Evolutionary conservation across 192 early-diverging fungal genomes (phyloP).

Genomic region (Mycoemilia scoparia): DNA sequence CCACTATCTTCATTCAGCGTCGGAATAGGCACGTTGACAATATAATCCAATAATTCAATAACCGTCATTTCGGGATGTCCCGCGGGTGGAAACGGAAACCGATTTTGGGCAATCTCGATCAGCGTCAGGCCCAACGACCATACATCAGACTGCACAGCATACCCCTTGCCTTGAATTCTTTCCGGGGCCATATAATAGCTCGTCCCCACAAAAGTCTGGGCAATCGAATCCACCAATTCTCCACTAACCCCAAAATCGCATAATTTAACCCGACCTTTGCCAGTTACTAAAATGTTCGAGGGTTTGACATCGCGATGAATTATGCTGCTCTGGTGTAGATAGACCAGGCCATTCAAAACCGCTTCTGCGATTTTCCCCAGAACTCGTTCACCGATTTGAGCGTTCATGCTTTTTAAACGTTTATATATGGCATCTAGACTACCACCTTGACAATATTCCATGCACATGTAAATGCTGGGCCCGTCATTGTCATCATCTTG

Average conservation of each 20-base stretch:
- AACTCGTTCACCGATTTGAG: conserved; percentile 72
- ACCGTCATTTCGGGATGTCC: conserved; percentile 56
- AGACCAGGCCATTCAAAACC: conserved; percentile 80
- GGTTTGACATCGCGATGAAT: conserved; percentile 98
- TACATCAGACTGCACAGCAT: conserved; percentile 85
- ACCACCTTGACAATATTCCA: conserved; percentile 93
- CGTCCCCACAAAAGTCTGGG: conserved; percentile 92
- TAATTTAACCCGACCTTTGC: conserved; percentile 79
- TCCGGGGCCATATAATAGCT: conserved; percentile 97
- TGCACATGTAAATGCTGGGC: conserved; percentile 72
- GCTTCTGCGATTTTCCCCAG: conserved; percentile 76
- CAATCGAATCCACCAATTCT: conserved; percentile 71
- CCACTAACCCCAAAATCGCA: conserved; percentile 96
- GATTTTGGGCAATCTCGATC: conserved; percentile 82
- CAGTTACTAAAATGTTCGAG: conserved; percentile 87
- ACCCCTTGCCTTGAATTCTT: conserved; percentile 75
- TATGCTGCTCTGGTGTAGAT: conserved; percentile 67
- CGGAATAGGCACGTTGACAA: conserved; percentile 77
- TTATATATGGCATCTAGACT: conserved; percentile 87
- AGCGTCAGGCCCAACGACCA: conserved; percentile 91
- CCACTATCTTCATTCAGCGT: conserved; percentile 41
- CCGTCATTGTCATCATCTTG: conserved; percentile 58
- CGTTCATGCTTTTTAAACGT: conserved; percentile 39
- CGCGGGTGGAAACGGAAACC: conserved; percentile 79
- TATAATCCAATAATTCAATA: conserved; percentile 87